Evolutionary conservation across 495 filamentous ascomycete species (phyloP).

Genomic region (Aspergillus bertholletiae): DNA sequence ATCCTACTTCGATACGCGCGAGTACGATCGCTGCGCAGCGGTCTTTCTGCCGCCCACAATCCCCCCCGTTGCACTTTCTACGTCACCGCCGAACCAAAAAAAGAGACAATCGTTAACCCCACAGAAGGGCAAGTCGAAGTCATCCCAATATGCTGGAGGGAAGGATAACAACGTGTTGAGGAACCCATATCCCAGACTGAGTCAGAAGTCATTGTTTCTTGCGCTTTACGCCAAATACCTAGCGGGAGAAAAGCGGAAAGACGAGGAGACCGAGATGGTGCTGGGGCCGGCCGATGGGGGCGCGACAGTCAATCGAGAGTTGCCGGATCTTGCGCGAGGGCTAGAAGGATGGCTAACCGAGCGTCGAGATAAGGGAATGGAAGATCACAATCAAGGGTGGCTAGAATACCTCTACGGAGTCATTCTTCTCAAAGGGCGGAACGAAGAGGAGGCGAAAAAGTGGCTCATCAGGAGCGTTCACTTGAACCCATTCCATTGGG

Average conservation of each 20-base stretch:
- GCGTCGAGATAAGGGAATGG: slow-evolving; percentile 52
- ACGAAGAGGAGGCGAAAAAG: slow-evolving; percentile 74
- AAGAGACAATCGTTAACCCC: slow-evolving; percentile 31
- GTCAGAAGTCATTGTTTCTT: slow-evolving; percentile 90
- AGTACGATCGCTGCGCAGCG: slow-evolving; percentile 90
- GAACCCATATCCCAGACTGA: slow-evolving; percentile 55
- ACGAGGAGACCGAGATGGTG: slow-evolving; percentile 97
- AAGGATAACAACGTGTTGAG: slow-evolving; percentile 22
- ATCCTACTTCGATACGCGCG: slow-evolving; percentile 91
- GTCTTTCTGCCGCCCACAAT: slow-evolving; percentile 78
- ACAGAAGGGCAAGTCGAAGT: slow-evolving; percentile 55
- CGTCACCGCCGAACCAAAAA: slow-evolving; percentile 43
- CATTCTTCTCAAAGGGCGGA: slow-evolving; percentile 85
- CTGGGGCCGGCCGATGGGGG: slow-evolving; percentile 89
- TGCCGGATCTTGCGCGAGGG: slow-evolving; percentile 67
- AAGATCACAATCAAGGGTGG: slow-evolving; percentile 78
- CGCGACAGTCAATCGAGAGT: slow-evolving; percentile 75
- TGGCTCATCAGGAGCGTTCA: slow-evolving; percentile 84
- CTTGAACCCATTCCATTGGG: slow-evolving; percentile 90
- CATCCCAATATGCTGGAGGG: slow-evolving; percentile 28
- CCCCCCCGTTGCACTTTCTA: slow-evolving; percentile 56
- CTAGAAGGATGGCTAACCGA: slow-evolving; percentile 75
- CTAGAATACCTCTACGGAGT: slow-evolving; percentile 95
- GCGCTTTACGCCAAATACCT: slow-evolving; percentile 89
- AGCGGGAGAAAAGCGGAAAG: slow-evolving; percentile 90